A percentile compares a stretch with the other conserved stretches of the same genome.
phyloP scores from a whole-genome alignment of 768 basidiomycete genomes.

The Termitomyces sp. region DNA sequence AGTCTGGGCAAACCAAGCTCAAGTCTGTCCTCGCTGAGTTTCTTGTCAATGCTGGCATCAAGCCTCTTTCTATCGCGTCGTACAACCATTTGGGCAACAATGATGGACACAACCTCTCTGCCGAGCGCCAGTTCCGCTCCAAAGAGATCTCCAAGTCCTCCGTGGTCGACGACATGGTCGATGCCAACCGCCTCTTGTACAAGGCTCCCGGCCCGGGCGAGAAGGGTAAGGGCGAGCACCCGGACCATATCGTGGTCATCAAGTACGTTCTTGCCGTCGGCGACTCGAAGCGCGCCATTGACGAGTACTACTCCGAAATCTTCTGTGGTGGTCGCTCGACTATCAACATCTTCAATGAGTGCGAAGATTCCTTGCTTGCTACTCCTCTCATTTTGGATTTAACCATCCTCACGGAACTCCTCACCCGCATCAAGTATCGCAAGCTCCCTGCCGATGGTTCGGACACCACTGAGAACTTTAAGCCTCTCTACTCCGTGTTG shows the following conservation, averaged over 20 bases:
- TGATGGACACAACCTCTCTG: constrained; percentile 88
- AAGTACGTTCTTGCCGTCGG: constrained; percentile 96
- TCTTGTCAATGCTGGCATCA: constrained; percentile 97
- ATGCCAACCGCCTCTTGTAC: constrained; percentile 83
- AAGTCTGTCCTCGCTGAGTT: constrained; percentile 97
- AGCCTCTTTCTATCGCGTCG: constrained; percentile 92
- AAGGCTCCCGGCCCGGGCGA: constrained; percentile 66
- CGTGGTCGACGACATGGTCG: constrained; percentile 98
- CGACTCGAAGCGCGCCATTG: constrained; percentile 98
- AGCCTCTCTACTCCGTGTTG: constrained; percentile 84
- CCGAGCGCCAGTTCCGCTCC: constrained; percentile 91
- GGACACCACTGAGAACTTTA: constrained; percentile 50
- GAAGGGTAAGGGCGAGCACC: constrained; percentile 87
- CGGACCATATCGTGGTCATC: constrained; percentile 95
- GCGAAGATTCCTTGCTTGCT: constrained; percentile 96
- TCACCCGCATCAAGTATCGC: constrained; percentile 91
- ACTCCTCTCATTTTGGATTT: constrained; percentile 95
- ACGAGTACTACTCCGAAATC: constrained; percentile 98
- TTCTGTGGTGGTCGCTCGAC: constrained; percentile 92
- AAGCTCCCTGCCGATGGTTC: constrained; percentile 28
- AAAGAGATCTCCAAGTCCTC: constrained; percentile 98
- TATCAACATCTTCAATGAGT: constrained; percentile 97
- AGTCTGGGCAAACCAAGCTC: constrained; percentile 96
- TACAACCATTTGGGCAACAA: constrained; percentile 99
- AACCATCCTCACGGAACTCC: constrained; percentile 86